Conservation (phyloP, 2,329 filamentous ascomycete genomes). For the Bipolaris sorokiniana region DNA sequence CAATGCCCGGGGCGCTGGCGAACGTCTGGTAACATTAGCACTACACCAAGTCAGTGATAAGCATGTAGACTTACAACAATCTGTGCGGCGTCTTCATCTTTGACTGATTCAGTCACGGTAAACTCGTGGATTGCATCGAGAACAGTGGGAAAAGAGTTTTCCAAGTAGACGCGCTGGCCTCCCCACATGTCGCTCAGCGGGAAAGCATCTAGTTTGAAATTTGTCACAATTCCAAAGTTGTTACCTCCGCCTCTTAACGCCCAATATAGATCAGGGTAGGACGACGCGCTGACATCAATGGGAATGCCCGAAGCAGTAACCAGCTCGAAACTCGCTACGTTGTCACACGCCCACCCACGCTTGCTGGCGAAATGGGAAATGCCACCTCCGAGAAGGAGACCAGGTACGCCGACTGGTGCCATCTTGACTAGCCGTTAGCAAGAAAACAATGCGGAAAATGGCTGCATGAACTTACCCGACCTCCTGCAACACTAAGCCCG, state of each 20-base stretch:
- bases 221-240: constrained; percentile 43
- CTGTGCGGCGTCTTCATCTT: constrained; percentile 28
- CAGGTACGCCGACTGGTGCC: constrained; percentile 35
- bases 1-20: constrained; percentile 23
- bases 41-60: background rate
- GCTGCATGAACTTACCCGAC: constrained; percentile 14
- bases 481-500: constrained; percentile 33
- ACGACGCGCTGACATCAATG: constrained; percentile 11
- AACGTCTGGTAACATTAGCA: constrained; percentile 23
- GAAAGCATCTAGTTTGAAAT: constrained; percentile 30
- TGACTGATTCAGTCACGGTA: constrained; percentile 12
- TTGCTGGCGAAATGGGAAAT: constrained; percentile 30
- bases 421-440: constrained; percentile 7
- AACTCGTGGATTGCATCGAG: constrained; percentile 25
- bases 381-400: constrained; percentile 35
- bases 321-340: constrained; percentile 30
- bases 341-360: constrained; percentile 38
- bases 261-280: constrained; percentile 49
- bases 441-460: no score
- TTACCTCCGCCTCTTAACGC: constrained; percentile 43
- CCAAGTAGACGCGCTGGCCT: constrained; percentile 21
- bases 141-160: constrained; percentile 15
- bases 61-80: constrained; percentile 19
- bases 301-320: constrained; percentile 24
- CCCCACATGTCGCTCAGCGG: constrained; percentile 34